Evolutionary conservation across 2,329 filamentous ascomycete species (phyloP).

Genomic region (Parascedosporium putredinis): DNA sequence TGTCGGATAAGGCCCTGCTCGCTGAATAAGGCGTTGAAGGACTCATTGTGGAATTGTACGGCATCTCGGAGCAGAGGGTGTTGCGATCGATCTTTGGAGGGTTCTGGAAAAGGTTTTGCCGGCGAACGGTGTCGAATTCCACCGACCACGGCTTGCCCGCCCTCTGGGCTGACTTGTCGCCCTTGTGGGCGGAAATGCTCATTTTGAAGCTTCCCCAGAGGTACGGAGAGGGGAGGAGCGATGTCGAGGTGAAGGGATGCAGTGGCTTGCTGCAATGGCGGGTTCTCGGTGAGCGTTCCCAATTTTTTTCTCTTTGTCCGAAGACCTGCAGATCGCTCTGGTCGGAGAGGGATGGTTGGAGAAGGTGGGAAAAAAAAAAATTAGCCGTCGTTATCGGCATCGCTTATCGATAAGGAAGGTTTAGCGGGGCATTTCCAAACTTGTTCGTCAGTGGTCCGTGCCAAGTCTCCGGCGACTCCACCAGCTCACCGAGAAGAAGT

Average conservation of each 20-base stretch:
- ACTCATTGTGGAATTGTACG: constrained; percentile 87
- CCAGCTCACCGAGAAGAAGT: too few species aligned
- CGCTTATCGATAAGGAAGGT: constrained; percentile 7
- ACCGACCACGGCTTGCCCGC: not conserved
- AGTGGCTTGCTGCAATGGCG: not conserved
- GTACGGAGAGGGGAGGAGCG: not conserved
- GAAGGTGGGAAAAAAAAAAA: constrained; percentile 6
- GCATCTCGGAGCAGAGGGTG: constrained; percentile 79
- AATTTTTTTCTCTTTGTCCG: too few species aligned
- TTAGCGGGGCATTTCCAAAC: not conserved
- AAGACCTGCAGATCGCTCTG: not conserved
- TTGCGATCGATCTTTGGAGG: constrained; percentile 80
- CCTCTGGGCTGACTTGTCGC: not conserved
- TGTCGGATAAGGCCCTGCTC: constrained; percentile 51
- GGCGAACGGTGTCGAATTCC: constrained; percentile 71
- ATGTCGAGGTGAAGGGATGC: too few species aligned
- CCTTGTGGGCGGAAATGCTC: not conserved
- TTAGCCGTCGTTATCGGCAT: constrained; percentile 5
- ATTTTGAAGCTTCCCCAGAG: not conserved
- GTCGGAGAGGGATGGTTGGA: not conserved
- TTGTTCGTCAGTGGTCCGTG: not conserved
- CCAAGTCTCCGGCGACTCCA: too few species aligned
- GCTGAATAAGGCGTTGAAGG: constrained; percentile 88
- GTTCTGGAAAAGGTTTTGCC: constrained; percentile 80
- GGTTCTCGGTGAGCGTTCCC: not conserved